These are phyloP conservation scores for Stephania japonica DNA, from an alignment of 164 flowering plant species.

Conservation along the genomic window DNA sequence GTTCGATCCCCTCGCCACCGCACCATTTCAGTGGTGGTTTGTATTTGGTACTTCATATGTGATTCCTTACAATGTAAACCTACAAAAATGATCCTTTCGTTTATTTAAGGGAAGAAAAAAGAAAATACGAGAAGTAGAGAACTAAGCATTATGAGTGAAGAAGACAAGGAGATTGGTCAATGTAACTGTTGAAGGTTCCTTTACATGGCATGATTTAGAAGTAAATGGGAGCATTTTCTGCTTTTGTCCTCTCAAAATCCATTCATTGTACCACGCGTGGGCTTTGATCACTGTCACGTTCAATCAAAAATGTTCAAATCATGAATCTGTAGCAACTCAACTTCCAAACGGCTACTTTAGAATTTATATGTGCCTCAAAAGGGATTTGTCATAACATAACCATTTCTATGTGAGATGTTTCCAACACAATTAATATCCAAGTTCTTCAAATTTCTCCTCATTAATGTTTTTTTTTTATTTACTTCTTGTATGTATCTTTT, in stretches of 20 bases:
- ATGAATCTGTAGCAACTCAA: neutral
- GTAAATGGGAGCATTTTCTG: neutral
- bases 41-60: too few species aligned
- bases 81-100: too few species aligned
- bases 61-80: too few species aligned
- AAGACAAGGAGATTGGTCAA: neutral
- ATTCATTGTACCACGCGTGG: neutral
- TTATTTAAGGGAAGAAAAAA: neutral
- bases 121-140: neutral
- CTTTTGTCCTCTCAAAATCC: conserved; percentile 3
- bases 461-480: too few species aligned
- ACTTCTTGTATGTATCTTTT: too few species aligned
- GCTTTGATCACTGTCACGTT: neutral
- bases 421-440: too few species aligned
- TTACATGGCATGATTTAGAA: neutral
- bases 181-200: conserved; percentile 1
- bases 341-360: neutral
- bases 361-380: neutral
- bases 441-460: too few species aligned
- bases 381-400: neutral
- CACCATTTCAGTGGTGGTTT: too few species aligned
- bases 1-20: too few species aligned
- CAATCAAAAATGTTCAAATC: neutral
- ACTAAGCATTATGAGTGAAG: neutral
- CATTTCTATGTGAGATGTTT: too few species aligned